phyloP scores from a whole-genome alignment of 768 basidiomycete genomes.

The Trametes coccinea region DNA sequence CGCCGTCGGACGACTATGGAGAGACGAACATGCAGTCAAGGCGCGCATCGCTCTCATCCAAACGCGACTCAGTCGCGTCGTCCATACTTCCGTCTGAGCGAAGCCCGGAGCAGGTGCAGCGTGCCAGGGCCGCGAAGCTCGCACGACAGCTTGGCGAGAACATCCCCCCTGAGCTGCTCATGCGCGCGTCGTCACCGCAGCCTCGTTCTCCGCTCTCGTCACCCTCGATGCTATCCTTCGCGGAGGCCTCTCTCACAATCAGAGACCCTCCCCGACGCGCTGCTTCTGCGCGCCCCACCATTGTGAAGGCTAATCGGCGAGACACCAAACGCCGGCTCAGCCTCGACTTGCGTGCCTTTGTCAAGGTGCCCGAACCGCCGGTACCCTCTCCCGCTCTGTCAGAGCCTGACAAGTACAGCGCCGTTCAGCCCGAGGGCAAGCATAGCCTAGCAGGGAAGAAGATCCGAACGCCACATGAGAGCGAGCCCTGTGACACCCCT shows the following conservation, averaged over 20 bases:
- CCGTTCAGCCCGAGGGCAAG: not conserved
- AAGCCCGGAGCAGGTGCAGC: constrained; percentile 30
- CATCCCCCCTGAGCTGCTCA: constrained; percentile 38
- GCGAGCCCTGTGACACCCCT: not conserved
- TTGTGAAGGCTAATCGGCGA: not conserved
- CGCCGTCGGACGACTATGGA: not conserved
- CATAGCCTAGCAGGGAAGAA: not conserved
- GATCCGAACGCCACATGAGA: not conserved
- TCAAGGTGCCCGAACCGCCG: constrained; percentile 1
- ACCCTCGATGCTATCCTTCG: constrained; percentile 6
- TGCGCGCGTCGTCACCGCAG: constrained; percentile 26
- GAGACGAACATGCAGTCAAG: not conserved
- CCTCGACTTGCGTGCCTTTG: constrained; percentile 6
- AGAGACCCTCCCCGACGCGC: constrained; percentile 1
- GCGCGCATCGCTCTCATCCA: constrained; percentile 8
- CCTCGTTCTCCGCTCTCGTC: constrained; percentile 7
- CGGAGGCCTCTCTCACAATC: constrained; percentile 6
- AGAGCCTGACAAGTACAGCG: not conserved
- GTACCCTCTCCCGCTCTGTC: not conserved
- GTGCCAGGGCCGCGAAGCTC: constrained; percentile 38
- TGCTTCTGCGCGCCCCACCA: not conserved
- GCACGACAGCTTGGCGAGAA: constrained; percentile 38
- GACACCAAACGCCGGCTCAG: constrained; percentile 2
- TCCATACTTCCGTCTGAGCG: constrained; percentile 20
- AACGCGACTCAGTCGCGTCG: constrained; percentile 17